Evolutionary conservation across 257 asterid genomes (phyloP).

Genomic region (Ajuga chamaepitys): DNA sequence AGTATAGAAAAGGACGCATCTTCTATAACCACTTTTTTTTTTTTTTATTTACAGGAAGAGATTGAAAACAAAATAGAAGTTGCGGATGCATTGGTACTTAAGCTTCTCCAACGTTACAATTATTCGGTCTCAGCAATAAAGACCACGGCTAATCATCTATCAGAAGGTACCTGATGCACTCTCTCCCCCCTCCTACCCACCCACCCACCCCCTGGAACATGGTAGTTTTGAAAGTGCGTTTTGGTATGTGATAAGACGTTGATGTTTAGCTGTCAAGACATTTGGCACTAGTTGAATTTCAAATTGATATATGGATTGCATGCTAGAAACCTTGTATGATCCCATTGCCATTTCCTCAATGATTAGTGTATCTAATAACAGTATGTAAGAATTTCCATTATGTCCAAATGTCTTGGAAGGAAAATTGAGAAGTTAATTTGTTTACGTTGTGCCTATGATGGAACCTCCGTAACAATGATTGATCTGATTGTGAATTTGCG

Average conservation of each 20-base stretch:
- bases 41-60: conserved; percentile 58
- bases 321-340: neutral
- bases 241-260: neutral
- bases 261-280: neutral
- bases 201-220: neutral
- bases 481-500: neutral
- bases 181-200: neutral
- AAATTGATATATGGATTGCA: neutral
- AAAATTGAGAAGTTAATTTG: too few species aligned
- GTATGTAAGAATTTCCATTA: neutral
- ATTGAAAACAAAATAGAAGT: conserved; percentile 89
- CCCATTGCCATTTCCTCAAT: neutral
- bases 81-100: conserved; percentile 84
- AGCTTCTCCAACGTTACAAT: conserved; percentile 92
- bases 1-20: neutral
- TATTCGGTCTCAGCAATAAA: conserved; percentile 81
- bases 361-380: neutral
- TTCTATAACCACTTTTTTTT: conserved; percentile 6
- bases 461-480: neutral
- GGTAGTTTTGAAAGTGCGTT: neutral
- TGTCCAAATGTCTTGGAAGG: neutral
- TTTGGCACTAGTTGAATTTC: neutral
- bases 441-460: neutral
- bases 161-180: conserved; percentile 54
- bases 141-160: conserved; percentile 74